These are phyloP conservation scores for Trypanosoma brucei DNA, from an alignment of 208 protist species.

Conservation along the genomic window DNA sequence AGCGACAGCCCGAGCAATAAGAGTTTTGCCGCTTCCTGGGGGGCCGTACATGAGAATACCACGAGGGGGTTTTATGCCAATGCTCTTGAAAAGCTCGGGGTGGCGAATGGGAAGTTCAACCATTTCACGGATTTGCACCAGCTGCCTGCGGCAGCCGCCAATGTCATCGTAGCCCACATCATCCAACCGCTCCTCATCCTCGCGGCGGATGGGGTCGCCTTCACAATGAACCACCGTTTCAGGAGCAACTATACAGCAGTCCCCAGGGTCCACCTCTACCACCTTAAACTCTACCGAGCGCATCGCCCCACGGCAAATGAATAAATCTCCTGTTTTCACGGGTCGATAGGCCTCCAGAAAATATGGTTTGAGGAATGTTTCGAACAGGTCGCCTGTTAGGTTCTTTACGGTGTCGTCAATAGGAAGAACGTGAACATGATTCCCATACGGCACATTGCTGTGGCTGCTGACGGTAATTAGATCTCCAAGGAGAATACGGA, in stretches of 20 bases:
- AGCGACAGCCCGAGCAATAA: slow-evolving; percentile 99
- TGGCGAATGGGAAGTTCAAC: slow-evolving; percentile 99
- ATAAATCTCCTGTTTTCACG: slow-evolving; percentile 98
- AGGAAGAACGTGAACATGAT: slow-evolving; percentile 98
- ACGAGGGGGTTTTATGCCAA: slow-evolving; percentile 97
- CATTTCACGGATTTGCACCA: slow-evolving; percentile 98
- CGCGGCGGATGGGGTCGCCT: slow-evolving; percentile 98
- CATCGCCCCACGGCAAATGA: slow-evolving; percentile 97
- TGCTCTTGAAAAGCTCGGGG: slow-evolving; percentile 98
- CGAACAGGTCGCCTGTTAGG: slow-evolving; percentile 99
- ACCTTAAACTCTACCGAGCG: slow-evolving; percentile 99
- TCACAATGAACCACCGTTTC: slow-evolving; percentile 99
- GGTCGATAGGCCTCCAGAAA: slow-evolving; percentile 99
- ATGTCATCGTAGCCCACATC: slow-evolving; percentile 99
- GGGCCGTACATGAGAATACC: slow-evolving; percentile 99
- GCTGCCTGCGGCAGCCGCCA: slow-evolving; percentile 98
- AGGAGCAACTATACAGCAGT: slow-evolving; percentile 98
- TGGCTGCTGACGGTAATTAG: slow-evolving; percentile 95
- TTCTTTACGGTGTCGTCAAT: slow-evolving; percentile 99
- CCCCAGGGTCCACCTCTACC: slow-evolving; percentile 97
- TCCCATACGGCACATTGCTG: slow-evolving; percentile 97
- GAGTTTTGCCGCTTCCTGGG: slow-evolving; percentile 99
- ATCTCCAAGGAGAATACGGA: slow-evolving; percentile 98
- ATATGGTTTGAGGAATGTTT: slow-evolving; percentile 99
- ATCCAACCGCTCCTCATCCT: slow-evolving; percentile 98